Conservation (phyloP, 441 rosid genomes). For the Codiaeum variegatum region DNA sequence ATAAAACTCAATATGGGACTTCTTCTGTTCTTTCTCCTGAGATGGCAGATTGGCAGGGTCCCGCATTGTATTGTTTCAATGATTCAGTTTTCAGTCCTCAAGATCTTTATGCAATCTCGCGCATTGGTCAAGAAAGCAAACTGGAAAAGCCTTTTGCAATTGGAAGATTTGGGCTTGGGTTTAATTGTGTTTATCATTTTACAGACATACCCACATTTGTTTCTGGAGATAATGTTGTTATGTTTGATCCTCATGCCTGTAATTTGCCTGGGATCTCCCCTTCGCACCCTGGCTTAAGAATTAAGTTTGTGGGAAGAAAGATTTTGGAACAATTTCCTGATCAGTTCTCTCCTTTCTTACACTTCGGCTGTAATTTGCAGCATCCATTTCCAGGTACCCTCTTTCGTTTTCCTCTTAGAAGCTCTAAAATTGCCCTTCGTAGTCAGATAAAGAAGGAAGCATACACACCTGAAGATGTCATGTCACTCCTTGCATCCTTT, state of each 20-base stretch:
- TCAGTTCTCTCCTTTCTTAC: conserved; percentile 91
- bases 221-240: conserved; percentile 96
- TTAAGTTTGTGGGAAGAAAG: conserved; percentile 83
- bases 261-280: conserved; percentile 97
- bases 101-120: conserved; percentile 97
- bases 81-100: conserved; percentile 92
- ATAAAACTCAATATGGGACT: conserved; percentile 92
- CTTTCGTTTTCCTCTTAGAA: conserved; percentile 96
- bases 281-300: conserved; percentile 96
- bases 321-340: conserved; percentile 98
- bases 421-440: conserved; percentile 60
- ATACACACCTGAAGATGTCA: conserved; percentile 82
- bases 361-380: conserved; percentile 94
- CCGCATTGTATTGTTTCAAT: conserved; percentile 96
- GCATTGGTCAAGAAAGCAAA: conserved; percentile 99
- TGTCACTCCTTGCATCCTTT: conserved; percentile 81
- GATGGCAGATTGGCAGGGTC: conserved; percentile 99
- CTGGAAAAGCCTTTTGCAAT: conserved; percentile 96
- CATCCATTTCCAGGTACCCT: conserved; percentile 89
- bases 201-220: conserved; percentile 94
- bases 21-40: conserved; percentile 98
- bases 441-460: conserved; percentile 90
- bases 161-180: conserved; percentile 97
- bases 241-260: conserved; percentile 98
- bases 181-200: conserved; percentile 98